phyloP scores from a whole-genome alignment of 257 asterid genomes.

The Orobanche coerulescens region DNA sequence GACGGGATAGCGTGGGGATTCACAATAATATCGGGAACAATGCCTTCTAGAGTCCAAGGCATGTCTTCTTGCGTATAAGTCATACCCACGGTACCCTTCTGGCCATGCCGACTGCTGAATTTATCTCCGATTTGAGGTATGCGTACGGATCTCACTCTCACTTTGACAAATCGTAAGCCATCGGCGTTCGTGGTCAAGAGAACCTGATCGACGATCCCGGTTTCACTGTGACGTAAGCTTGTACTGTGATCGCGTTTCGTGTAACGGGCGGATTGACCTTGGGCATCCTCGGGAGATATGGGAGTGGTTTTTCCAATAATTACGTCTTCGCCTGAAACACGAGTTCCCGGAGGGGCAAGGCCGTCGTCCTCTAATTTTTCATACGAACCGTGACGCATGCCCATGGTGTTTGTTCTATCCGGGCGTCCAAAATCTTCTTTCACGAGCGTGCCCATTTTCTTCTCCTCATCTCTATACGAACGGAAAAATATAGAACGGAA shows the following conservation, averaged over 20 bases:
- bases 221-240: constrained; percentile 91
- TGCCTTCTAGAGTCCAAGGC: constrained; percentile 96
- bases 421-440: constrained; percentile 99
- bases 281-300: constrained; percentile 75
- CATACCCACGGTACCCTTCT: constrained; percentile 96
- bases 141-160: constrained; percentile 86
- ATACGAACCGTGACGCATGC: constrained; percentile 98
- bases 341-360: constrained; percentile 96
- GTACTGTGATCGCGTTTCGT: constrained; percentile 95
- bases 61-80: constrained; percentile 97
- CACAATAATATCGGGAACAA: constrained; percentile 80
- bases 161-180: constrained; percentile 87
- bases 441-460: constrained; percentile 96
- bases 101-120: constrained; percentile 94
- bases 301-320: constrained; percentile 97
- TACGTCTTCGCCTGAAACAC: constrained; percentile 93
- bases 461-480: constrained; percentile 93
- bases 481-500: constrained; percentile 91
- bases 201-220: constrained; percentile 94
- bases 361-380: constrained; percentile 96
- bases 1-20: constrained; percentile 98
- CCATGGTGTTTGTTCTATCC: constrained; percentile 87
- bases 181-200: constrained; percentile 89
- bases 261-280: constrained; percentile 78
- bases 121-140: constrained; percentile 97